phyloP scores from a whole-genome alignment of 1,284 basidiomycete genomes.

The Leccinum fuscescens region DNA sequence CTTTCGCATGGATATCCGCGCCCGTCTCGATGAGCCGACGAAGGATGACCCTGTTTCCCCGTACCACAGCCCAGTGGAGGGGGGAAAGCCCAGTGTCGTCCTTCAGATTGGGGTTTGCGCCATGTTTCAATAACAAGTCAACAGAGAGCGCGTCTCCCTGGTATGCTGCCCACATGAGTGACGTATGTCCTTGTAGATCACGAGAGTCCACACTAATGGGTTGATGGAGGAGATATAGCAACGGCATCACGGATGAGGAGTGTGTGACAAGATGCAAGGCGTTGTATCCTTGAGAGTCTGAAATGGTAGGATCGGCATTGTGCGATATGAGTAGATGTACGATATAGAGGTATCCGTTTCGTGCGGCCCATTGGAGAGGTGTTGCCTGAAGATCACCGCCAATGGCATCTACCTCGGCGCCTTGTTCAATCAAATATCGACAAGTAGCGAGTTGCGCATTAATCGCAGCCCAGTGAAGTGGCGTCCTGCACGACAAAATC shows the following conservation, averaged over 20 bases:
- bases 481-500: conserved; percentile 46
- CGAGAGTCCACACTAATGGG: conserved; percentile 85
- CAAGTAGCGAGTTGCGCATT: conserved; percentile 83
- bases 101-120: conserved; percentile 72
- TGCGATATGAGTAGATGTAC: conserved; percentile 88
- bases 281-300: conserved; percentile 96
- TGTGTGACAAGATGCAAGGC: conserved; percentile 94
- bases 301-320: conserved; percentile 89
- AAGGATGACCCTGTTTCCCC: conserved; percentile 88
- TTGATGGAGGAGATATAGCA: conserved; percentile 91
- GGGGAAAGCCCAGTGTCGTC: conserved; percentile 88
- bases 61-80: conserved; percentile 98
- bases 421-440: conserved; percentile 83
- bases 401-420: conserved; percentile 92
- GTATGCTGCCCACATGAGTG: conserved; percentile 99
- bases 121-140: conserved; percentile 86
- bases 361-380: conserved; percentile 96
- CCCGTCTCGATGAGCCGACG: conserved; percentile 83
- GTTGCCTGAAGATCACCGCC: conserved; percentile 96
- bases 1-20: conserved; percentile 79
- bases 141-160: conserved; percentile 97
- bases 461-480: conserved; percentile 96
- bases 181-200: conserved; percentile 91
- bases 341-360: conserved; percentile 93
- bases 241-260: conserved; percentile 89